phyloP scores from a whole-genome alignment of 495 filamentous ascomycete genomes.

The Amniculicola lignicola region DNA sequence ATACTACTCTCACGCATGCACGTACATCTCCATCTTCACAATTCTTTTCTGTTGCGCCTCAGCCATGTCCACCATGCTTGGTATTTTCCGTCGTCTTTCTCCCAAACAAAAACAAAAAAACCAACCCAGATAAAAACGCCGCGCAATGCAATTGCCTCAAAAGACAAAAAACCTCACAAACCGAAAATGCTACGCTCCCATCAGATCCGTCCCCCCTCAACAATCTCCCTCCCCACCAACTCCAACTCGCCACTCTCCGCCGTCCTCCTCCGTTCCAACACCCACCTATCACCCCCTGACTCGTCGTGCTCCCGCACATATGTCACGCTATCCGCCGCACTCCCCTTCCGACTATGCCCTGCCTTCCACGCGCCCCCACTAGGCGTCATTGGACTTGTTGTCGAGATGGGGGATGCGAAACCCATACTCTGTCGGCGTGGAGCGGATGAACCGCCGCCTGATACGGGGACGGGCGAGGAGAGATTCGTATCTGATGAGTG shows the following conservation, averaged over 20 bases:
- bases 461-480: constrained; percentile 5
- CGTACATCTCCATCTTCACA: too few species aligned
- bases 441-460: not conserved
- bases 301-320: constrained; percentile 43
- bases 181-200: too few species aligned
- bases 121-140: too few species aligned
- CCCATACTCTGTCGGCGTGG: constrained; percentile 16
- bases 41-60: too few species aligned
- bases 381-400: constrained; percentile 22
- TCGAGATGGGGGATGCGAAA: constrained; percentile 23
- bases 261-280: constrained; percentile 44
- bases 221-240: constrained; percentile 41
- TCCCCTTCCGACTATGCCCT: constrained; percentile 40
- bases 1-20: too few species aligned
- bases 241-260: constrained; percentile 43
- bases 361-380: constrained; percentile 18
- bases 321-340: constrained; percentile 41
- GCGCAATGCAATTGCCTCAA: too few species aligned
- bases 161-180: too few species aligned
- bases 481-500: constrained; percentile 3
- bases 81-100: too few species aligned
- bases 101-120: too few species aligned
- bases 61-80: too few species aligned
- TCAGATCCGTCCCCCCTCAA: constrained; percentile 44
- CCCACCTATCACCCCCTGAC: constrained; percentile 39